Conservation (phyloP, 495 filamentous ascomycete species). For the Penicillium ochrochloron region DNA sequence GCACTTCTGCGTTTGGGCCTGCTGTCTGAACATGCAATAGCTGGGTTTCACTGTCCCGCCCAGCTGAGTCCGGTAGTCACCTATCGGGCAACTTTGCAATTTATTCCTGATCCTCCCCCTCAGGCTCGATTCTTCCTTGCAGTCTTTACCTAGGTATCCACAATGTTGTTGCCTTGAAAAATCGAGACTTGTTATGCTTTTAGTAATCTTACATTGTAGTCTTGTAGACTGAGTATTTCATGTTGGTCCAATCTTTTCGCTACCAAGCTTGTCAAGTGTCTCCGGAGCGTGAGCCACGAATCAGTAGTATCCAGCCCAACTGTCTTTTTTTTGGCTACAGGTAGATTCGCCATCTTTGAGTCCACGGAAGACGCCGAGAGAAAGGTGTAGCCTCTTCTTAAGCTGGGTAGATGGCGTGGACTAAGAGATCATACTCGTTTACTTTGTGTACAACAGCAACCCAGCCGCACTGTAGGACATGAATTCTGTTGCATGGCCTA, state of each 20-base stretch:
- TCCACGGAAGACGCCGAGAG: too few species aligned
- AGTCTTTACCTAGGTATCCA: slow-evolving; percentile 17
- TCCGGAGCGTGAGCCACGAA: too few species aligned
- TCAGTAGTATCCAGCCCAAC: too few species aligned
- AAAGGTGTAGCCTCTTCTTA: too few species aligned
- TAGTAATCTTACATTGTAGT: not conserved
- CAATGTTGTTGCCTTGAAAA: slow-evolving; percentile 21
- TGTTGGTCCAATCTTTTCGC: not conserved
- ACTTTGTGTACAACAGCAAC: too few species aligned
- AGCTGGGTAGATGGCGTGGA: too few species aligned
- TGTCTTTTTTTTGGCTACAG: too few species aligned
- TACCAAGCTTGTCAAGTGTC: too few species aligned
- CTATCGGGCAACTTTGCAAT: slow-evolving; percentile 26
- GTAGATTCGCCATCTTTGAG: too few species aligned
- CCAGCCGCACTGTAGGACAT: too few species aligned
- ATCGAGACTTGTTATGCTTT: slow-evolving; percentile 24
- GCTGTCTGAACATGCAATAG: slow-evolving; percentile 14
- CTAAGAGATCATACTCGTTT: too few species aligned
- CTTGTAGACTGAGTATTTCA: not conserved
- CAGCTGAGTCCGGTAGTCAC: slow-evolving; percentile 16
- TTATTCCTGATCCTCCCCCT: slow-evolving; percentile 19
- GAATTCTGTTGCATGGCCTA: too few species aligned
- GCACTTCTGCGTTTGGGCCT: slow-evolving; percentile 12
- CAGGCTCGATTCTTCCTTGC: slow-evolving; percentile 27
- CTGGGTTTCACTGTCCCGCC: slow-evolving; percentile 18